phyloP scores from a whole-genome alignment of 2,329 filamentous ascomycete species.

The Pestalotiopsis sp. region DNA sequence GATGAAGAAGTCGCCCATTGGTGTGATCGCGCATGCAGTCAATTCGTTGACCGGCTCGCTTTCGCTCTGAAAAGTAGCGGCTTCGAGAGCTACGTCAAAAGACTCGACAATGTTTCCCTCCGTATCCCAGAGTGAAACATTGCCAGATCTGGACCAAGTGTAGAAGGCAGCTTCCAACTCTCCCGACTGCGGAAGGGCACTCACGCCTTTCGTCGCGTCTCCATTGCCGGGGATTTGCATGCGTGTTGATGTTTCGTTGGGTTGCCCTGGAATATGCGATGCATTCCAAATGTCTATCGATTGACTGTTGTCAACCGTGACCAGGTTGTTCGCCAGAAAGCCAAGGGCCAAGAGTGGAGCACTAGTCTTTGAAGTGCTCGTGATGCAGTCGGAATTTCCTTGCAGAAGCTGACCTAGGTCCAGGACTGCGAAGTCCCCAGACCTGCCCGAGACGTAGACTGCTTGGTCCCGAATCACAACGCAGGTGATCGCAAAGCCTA shows the following conservation, averaged over 20 bases:
- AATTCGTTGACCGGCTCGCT: constrained; percentile 58
- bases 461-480: constrained; percentile 60
- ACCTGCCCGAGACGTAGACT: constrained; percentile 69
- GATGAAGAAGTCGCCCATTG: constrained; percentile 66
- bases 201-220: constrained; percentile 72
- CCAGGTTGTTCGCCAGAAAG: constrained; percentile 64
- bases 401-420: constrained; percentile 50
- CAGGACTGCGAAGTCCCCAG: constrained; percentile 57
- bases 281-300: constrained; percentile 69
- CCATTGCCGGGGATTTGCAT: constrained; percentile 63
- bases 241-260: constrained; percentile 38
- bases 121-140: constrained; percentile 78
- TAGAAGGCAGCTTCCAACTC: constrained; percentile 70
- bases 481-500: constrained; percentile 69
- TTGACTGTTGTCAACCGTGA: constrained; percentile 74
- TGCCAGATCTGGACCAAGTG: constrained; percentile 84
- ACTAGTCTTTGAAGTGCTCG: constrained; percentile 37
- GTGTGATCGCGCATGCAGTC: constrained; percentile 59
- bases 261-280: constrained; percentile 42
- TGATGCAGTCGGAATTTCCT: constrained; percentile 37
- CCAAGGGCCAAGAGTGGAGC: constrained; percentile 65
- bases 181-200: constrained; percentile 61
- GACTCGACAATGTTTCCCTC: constrained; percentile 68
- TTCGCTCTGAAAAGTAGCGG: constrained; percentile 49
- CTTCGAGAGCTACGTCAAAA: constrained; percentile 69